Base-by-base conservation (phyloP, 768 basidiomycete species). In the Tephrocybe sp. region DNA sequence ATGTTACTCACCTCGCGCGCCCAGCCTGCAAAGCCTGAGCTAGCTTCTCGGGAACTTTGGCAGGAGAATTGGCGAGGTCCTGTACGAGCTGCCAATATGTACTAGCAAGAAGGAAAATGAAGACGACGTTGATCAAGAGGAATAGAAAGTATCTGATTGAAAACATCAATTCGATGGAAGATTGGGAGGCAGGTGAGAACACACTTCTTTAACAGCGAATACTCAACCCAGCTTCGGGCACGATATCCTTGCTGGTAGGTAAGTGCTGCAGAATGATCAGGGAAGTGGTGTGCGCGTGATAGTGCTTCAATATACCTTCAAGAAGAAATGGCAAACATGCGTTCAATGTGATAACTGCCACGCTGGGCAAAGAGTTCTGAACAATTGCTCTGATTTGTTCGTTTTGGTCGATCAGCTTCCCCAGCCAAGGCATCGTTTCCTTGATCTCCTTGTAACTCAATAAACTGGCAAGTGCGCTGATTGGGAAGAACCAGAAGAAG, bases 391-490 rank as follows among this genome's bases (percentile, higher is more conserved):
- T 80, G 18, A 97, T 69, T 53, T 85, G 82, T 34, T 83, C 84
- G 58, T 89, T 93, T 44, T 77, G 76, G 53, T 97, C 89, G 56
- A 99, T 93, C 9, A 93, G 64, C n/a, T 66, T 60, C 1, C 89
- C 92, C 2, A 99, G 74, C 86, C 92, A 91, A 0, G 97, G 97
- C 74, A 86, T 78, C 1, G 79, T 76, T 61, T 89, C 90, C 71
- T 93, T 90, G 66, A 99, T 95, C 64, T 97, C 95, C 56, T 89
- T 79, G 69, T 94, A 98, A 56, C 90, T 94, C 53, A 99, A 75
- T 47, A 99, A 68, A 62, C 86, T 79, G 1, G 96, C 92, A 13
- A 99, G 78, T 0, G 83, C 85, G 0, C 89, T 83, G 52, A 97
- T 92, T 0, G 97, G 97, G 52, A 96, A 82, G 32, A 90, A 70